These are phyloP conservation scores for Chlorella sorokiniana DNA, from an alignment of 139 green algal genomes.

Conservation along the genomic window DNA sequence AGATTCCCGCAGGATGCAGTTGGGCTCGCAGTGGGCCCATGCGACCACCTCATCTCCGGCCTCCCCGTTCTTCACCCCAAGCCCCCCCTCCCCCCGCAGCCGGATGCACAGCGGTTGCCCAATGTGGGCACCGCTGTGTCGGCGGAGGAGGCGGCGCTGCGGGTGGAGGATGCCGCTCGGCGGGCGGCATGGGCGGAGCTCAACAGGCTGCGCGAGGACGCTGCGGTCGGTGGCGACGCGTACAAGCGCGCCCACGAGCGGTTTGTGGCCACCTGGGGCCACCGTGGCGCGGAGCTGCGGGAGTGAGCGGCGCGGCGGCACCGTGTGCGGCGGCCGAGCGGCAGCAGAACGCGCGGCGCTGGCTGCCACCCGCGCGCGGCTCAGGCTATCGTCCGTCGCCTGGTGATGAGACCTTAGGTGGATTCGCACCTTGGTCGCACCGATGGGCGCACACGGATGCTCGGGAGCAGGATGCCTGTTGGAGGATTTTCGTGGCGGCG, in stretches of 20 bases:
- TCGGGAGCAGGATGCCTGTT: too few species aligned
- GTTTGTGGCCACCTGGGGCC: conserved; percentile 3
- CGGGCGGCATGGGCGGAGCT: not conserved
- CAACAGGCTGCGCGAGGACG: not conserved
- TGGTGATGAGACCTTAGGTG: too few species aligned
- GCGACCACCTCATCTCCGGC: not conserved
- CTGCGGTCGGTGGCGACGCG: not conserved
- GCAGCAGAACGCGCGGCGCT: too few species aligned
- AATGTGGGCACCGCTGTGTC: not conserved
- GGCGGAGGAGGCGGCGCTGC: not conserved
- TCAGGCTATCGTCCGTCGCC: too few species aligned
- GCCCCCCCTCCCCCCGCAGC: not conserved
- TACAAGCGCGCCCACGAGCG: not conserved
- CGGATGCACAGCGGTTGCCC: not conserved
- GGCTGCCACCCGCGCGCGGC: too few species aligned
- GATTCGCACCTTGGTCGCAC: too few species aligned
- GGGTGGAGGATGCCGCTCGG: not conserved
- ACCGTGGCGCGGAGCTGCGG: not conserved
- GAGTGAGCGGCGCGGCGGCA: too few species aligned
- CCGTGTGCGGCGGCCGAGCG: too few species aligned
- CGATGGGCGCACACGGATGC: too few species aligned
- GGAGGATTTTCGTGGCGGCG: too few species aligned
- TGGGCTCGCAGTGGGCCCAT: too few species aligned
- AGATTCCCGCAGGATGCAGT: too few species aligned
- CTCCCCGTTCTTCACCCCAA: not conserved